These are phyloP conservation scores for Rhinocladiella similis DNA, from an alignment of 2,329 filamentous ascomycete genomes.

Conservation along the genomic window DNA sequence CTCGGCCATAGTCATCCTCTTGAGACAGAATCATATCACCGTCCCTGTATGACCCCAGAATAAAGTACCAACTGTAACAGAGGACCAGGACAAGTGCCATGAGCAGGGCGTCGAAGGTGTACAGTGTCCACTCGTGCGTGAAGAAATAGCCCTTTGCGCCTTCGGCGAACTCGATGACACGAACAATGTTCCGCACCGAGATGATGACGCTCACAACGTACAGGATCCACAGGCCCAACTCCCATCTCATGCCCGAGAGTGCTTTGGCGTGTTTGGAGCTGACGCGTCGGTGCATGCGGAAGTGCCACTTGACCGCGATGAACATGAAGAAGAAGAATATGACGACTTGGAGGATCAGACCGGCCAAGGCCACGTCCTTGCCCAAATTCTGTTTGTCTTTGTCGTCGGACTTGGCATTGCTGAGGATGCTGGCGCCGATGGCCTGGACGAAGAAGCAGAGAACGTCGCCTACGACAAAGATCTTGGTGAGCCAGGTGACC, in stretches of 20 bases:
- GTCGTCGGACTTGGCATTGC: constrained; percentile 12
- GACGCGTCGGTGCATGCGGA: not conserved
- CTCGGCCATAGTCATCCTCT: not conserved
- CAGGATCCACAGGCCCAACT: constrained; percentile 36
- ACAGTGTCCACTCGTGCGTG: constrained; percentile 34
- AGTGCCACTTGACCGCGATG: constrained; percentile 36
- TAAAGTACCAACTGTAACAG: constrained; percentile 19
- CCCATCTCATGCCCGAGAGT: constrained; percentile 32
- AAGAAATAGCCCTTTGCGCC: constrained; percentile 34
- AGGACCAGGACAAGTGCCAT: constrained; percentile 33
- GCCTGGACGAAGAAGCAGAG: constrained; percentile 47
- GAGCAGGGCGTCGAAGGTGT: constrained; percentile 35
- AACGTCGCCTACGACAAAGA: constrained; percentile 45
- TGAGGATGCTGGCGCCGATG: constrained; percentile 38
- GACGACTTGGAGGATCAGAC: constrained; percentile 58
- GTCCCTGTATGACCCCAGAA: not conserved
- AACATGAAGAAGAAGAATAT: constrained; percentile 58
- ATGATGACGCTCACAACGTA: constrained; percentile 32
- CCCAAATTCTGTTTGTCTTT: not conserved
- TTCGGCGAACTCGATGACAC: constrained; percentile 35
- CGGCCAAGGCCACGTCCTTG: constrained; percentile 47
- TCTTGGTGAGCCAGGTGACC: constrained; percentile 36
- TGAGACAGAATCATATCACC: not conserved
- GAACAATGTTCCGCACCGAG: constrained; percentile 33
- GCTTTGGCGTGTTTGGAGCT: not conserved